Evolutionary conservation across 192 early-diverging fungal species (phyloP).

Genomic region (Podila clonocystis): DNA sequence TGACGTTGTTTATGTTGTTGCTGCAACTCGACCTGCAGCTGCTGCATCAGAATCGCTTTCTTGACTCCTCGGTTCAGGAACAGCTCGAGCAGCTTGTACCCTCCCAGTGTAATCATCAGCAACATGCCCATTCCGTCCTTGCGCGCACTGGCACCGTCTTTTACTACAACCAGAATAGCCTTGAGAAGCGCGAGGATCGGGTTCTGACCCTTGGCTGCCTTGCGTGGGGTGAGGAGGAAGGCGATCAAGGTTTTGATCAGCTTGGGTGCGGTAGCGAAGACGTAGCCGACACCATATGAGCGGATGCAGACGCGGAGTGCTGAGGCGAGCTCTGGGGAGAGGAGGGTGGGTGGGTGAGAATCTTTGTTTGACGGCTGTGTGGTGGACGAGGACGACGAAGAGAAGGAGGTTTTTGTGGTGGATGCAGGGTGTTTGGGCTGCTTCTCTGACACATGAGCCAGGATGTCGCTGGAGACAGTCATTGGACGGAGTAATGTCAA

Average conservation of each 20-base stretch:
- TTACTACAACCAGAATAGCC: constrained; percentile 7
- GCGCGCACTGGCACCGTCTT: constrained; percentile 24
- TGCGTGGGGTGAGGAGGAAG: constrained; percentile 26
- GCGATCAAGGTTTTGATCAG: constrained; percentile 34
- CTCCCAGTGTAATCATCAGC: constrained; percentile 41
- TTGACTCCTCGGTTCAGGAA: constrained; percentile 34
- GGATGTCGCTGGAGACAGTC: neutral
- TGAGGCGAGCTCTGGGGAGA: constrained; percentile 27
- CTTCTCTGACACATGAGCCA: neutral
- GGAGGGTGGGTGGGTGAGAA: neutral
- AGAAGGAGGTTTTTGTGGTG: neutral
- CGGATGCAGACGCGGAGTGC: constrained; percentile 43
- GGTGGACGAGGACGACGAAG: neutral
- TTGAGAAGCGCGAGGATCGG: constrained; percentile 9
- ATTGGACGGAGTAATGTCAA: neutral
- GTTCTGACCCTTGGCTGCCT: constrained; percentile 29
- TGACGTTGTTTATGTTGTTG: constrained; percentile 2
- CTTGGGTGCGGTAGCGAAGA: constrained; percentile 42
- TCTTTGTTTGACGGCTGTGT: neutral
- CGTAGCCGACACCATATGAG: constrained; percentile 44
- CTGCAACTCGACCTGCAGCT: neutral
- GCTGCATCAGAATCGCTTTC: constrained; percentile 36
- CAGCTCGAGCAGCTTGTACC: constrained; percentile 32
- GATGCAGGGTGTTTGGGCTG: neutral
- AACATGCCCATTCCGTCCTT: constrained; percentile 46